Base-by-base conservation (phyloP, 1,139 yeast species). In the Lizanozyma gosingica region DNA sequence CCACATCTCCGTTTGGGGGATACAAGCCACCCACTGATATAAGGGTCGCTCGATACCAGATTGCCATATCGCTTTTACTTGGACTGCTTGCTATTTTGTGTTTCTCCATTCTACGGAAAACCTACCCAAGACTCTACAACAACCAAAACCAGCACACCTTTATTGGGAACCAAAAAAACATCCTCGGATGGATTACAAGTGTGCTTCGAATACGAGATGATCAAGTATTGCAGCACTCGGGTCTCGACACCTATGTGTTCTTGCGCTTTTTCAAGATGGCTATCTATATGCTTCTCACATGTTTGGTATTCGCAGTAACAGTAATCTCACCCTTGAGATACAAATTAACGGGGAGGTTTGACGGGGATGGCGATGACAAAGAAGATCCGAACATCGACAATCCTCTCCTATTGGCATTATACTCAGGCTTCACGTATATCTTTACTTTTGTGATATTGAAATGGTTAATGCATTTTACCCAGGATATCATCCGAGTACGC, bases 221-320 rank as follows among this genome's bases (percentile, higher is more conserved):
- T 33, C 87, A 88, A 48, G 77, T 92, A 2, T 67, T 92, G 41
- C 90, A 86, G 45, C 83, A 82, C 54, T 96, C 97, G 1, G 98
- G 98, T 0, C 64, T 92, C 36, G 98, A 92, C 62, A 97, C 97
- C 0, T 88, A 76, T 60, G 97, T 90, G 41, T 86, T 82, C 52
- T 63, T 86, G 22, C 82, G 84, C 14, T 86, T 86, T 58, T 87
- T 86, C 68, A 75, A 78, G 47, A 81, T 84, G 80, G 76, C 88
- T 34, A 81, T 85, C 43, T 75, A 75, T 52, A 70, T 81, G 33
- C 63, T 86, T 22, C 58, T 73, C 4, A 62, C 73, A 1, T 74
- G 85, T 53, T 68, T 83, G 1, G 47, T 82, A 1, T 71, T 83
- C 41, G 90, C 92, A 2, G 55, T 82, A 17, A 64, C 76, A 17